Evolutionary conservation across 345 rosid species (phyloP), one percentile per base, ranked within the genome.

Genomic region (Citrus mangshanensis): DNA sequence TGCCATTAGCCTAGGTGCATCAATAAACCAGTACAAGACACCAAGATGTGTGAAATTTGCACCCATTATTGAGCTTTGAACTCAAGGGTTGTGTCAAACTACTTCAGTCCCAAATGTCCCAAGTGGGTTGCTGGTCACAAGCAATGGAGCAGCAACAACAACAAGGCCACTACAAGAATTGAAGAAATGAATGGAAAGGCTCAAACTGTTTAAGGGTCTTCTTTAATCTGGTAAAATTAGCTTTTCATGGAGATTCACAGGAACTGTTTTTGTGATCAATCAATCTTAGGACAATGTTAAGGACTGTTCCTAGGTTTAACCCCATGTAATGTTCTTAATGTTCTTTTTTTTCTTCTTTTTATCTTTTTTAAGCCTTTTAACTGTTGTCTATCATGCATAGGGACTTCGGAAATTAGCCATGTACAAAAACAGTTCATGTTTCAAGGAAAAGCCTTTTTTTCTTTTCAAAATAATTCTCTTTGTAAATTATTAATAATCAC

Each of bases 21-120:
- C 99, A 24, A 93, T 95, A 21, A 93, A 93, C 83, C 98, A 95
- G 87, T 95, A 95, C 86, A 95, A 95, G 89, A 91, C 99, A 16
- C 98, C 99, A 5, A 88, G 99, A 85, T 95, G 99, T 72, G 97
- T 95, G 80, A 95, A 95, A 82, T 93, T 89, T 81, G 95, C 88
- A 46, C 99, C 99, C 38, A 92, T 95, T 76, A 81, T 95, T 68
- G 98, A 95, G 93, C 92, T 95, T 72, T 95, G 82, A 93, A 87
- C 91, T 87, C 97, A 7, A 91, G 93, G 91, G 93, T 84, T 67
- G 82, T 83, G 67, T 82, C 88, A 35, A 77, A 71, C 80, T 93
- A 90, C 83, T 89, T 88, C 79, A 93, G 95, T 81, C 98, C 98
- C 9, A 95, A 95, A 88, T 91, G 96, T 78, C 99, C 99, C 24